Base-by-base conservation (phyloP, 2,329 filamentous ascomycete species). In the Hymenoscyphus repandus region DNA sequence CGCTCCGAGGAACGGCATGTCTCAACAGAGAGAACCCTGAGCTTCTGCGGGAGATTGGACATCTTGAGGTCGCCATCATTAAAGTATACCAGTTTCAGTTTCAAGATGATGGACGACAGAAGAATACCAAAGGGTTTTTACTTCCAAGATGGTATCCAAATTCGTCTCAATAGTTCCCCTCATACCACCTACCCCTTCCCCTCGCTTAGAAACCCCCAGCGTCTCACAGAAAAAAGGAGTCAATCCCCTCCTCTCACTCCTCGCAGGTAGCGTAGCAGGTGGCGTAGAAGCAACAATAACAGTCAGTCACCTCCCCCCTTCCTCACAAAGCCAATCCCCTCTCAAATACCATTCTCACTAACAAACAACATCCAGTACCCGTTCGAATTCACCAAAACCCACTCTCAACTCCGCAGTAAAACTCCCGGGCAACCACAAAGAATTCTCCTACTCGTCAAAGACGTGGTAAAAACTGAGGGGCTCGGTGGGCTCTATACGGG, bases 301-400 rank as follows among this genome's bases (percentile, higher is more conserved):
- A 3, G 72, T 73, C n/a, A n/a, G n/a, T n/a, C n/a, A n/a, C n/a
- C n/a, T n/a, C n/a, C n/a, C n/a, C n/a, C n/a, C n/a, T n/a, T n/a
- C n/a, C n/a, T n/a, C n/a, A n/a, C n/a, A n/a, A n/a, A n/a, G n/a
- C n/a, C n/a, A n/a, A n/a, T n/a, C n/a, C n/a, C n/a, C n/a, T n/a
- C n/a, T n/a, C n/a, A n/a, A n/a, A n/a, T n/a, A n/a, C n/a, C n/a
- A n/a, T n/a, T n/a, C n/a, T n/a, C n/a, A n/a, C n/a, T n/a, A n/a
- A n/a, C n/a, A n/a, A n/a, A n/a, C n/a, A n/a, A n/a, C 12, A 12
- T 13, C 18, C 9, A 74, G 70, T 84, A 84, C 64, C 82, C 82
- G 0, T 78, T 84, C 57, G 82, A 85, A 60, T 85, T 83, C 56
- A 79, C 81, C 44, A 86, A 85, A 64, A 85, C 82, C 1, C 70